Percentiles rank a stretch among this genome's conserved stretches.
Evolutionary conservation across 352 stramenopile species (phyloP).

Genomic region (Phytophthora tubulina): DNA sequence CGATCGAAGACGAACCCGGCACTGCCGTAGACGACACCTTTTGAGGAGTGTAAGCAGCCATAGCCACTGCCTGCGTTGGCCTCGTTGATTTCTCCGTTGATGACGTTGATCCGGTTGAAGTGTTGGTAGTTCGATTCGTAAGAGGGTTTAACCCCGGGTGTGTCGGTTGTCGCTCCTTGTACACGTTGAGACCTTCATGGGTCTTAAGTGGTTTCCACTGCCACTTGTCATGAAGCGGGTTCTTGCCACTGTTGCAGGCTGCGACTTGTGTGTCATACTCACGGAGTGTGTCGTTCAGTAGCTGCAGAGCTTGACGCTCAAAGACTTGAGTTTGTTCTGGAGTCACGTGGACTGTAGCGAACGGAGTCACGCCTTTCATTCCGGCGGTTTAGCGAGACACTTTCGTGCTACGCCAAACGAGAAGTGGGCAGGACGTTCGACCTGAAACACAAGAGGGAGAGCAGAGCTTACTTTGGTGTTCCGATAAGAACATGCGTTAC

Average conservation of each 20-base stretch:
- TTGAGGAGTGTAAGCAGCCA: slow-evolving; percentile 42
- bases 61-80: slow-evolving; percentile 34
- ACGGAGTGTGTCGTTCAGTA: slow-evolving; percentile 39
- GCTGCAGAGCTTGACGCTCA: slow-evolving; percentile 29
- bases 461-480: neutral
- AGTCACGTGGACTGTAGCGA: slow-evolving; percentile 33
- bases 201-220: slow-evolving; percentile 45
- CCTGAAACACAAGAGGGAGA: slow-evolving; percentile 7
- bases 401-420: slow-evolving; percentile 9
- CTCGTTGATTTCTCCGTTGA: slow-evolving; percentile 12
- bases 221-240: slow-evolving; percentile 44
- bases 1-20: slow-evolving; percentile 17
- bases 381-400: neutral
- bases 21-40: slow-evolving; percentile 21
- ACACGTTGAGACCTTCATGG: slow-evolving; percentile 39
- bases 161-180: slow-evolving; percentile 44
- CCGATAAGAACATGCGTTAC: slow-evolving; percentile 23
- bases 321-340: slow-evolving; percentile 23
- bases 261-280: slow-evolving; percentile 28
- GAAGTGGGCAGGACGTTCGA: slow-evolving; percentile 15
- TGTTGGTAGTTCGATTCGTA: slow-evolving; percentile 4
- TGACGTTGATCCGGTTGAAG: slow-evolving; percentile 14
- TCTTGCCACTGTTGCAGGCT: slow-evolving; percentile 24
- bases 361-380: slow-evolving; percentile 38
- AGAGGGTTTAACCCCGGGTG: slow-evolving; percentile 22